Percentiles rank a stretch among this genome's conserved stretches.
These are phyloP conservation scores for Dothistroma pini DNA, from an alignment of 2,329 filamentous ascomycete species.

Conservation along the genomic window DNA sequence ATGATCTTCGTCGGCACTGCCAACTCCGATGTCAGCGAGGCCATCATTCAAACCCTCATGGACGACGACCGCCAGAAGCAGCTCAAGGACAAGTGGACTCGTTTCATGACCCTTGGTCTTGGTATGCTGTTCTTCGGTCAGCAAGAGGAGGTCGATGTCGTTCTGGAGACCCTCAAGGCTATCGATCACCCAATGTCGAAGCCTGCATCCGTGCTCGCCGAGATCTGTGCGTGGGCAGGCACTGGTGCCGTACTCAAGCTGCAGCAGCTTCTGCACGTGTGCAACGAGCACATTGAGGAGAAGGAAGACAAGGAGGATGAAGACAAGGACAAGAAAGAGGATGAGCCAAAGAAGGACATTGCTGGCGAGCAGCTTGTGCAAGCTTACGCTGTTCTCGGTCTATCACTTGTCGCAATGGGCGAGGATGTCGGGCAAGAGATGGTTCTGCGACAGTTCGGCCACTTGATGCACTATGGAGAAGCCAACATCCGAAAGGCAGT, in stretches of 20 bases:
- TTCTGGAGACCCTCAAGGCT: constrained; percentile 92
- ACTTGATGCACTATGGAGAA: constrained; percentile 99
- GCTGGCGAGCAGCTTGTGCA: constrained; percentile 85
- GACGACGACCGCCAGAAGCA: constrained; percentile 89
- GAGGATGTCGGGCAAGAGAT: constrained; percentile 99
- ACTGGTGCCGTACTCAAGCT: constrained; percentile 96
- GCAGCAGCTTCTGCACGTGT: constrained; percentile 94
- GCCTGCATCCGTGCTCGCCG: constrained; percentile 88
- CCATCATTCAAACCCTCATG: constrained; percentile 86
- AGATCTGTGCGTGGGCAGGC: constrained; percentile 97
- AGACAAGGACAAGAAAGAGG: constrained; percentile 73
- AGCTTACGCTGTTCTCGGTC: constrained; percentile 90
- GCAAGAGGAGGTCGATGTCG: constrained; percentile 98
- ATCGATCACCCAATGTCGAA: constrained; percentile 97
- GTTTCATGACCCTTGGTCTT: constrained; percentile 91
- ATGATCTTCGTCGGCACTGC: constrained; percentile 91
- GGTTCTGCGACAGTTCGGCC: constrained; percentile 94
- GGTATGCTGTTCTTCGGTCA: constrained; percentile 93
- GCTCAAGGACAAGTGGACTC: constrained; percentile 96
- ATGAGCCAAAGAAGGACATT: constrained; percentile 60
- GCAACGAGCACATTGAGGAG: constrained; percentile 95
- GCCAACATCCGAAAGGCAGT: constrained; percentile 96
- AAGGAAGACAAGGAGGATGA: constrained; percentile 52
- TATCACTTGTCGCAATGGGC: constrained; percentile 94
- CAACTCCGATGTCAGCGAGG: constrained; percentile 84